Percentiles rank a stretch among this genome's conserved stretches.
These are phyloP conservation scores for Diaporthe sp. DNA, from an alignment of 2,329 filamentous ascomycete species.

Conservation along the genomic window DNA sequence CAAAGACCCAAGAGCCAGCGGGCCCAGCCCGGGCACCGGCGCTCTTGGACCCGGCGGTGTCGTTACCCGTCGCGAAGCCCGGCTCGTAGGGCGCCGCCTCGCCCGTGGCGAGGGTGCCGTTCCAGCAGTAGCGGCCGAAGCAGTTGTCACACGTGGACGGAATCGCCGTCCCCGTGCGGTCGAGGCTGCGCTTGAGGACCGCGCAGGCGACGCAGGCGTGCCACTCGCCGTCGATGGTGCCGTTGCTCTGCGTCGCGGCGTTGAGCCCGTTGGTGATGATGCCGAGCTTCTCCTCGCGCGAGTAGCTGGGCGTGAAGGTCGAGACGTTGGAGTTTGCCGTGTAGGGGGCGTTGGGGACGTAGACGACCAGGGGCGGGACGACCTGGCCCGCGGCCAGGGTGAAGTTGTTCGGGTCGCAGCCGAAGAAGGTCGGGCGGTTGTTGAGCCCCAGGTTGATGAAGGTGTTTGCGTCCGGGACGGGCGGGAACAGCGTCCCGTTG, in stretches of 20 bases:
- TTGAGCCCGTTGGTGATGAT: conserved; percentile 92
- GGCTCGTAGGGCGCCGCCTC: conserved; percentile 48
- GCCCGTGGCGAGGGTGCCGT: conserved; percentile 71
- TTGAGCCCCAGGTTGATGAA: conserved; percentile 72
- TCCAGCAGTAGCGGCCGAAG: conserved; percentile 91
- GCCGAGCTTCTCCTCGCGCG: conserved; percentile 75
- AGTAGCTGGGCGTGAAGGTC: conserved; percentile 79
- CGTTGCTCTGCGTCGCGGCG: conserved; percentile 85
- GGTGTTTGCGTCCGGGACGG: conserved; percentile 65
- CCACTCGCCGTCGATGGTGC: conserved; percentile 81
- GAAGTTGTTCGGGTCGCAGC: conserved; percentile 61
- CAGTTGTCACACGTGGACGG: conserved; percentile 81
- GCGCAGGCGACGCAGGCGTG: conserved; percentile 89
- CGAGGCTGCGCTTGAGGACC: conserved; percentile 80
- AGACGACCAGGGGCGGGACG: conserved; percentile 58
- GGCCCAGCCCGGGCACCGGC: background rate
- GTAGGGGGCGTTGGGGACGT: conserved; percentile 90
- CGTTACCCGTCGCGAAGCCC: conserved; percentile 46
- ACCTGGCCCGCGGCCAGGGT: conserved; percentile 39
- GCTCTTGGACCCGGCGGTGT: background rate
- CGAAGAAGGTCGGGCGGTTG: conserved; percentile 72
- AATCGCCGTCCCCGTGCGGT: conserved; percentile 75
- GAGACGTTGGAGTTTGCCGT: conserved; percentile 81
- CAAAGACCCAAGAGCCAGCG: background rate
- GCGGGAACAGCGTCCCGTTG: conserved; percentile 69